phyloP scores from a whole-genome alignment of 352 stramenopile species.

The Peronospora farinosa region DNA sequence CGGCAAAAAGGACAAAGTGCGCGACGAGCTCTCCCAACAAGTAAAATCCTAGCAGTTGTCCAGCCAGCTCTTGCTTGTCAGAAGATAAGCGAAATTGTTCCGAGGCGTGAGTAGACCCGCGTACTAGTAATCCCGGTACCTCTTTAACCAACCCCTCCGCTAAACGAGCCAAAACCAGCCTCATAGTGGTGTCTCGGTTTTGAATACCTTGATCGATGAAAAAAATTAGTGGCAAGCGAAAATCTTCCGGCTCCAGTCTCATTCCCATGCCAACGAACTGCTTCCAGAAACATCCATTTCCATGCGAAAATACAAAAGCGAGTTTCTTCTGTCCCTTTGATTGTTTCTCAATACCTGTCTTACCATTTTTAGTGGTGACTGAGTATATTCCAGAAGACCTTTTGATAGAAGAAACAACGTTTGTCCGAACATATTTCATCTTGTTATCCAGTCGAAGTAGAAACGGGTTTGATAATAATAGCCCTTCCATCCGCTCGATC shows the following conservation, averaged over 20 bases:
- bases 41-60: conserved; percentile 41
- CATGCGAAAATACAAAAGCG: conserved; percentile 33
- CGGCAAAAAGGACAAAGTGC: conserved; percentile 45
- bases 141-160: conserved; percentile 26
- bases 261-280: conserved; percentile 44
- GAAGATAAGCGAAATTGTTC: neutral
- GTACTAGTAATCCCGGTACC: conserved; percentile 31
- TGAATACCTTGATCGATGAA: conserved; percentile 20
- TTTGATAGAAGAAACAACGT: conserved; percentile 38
- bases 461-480: conserved; percentile 41
- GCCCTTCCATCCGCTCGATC: conserved; percentile 48
- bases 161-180: conserved; percentile 37
- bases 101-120: conserved; percentile 1
- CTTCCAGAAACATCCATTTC: conserved; percentile 34
- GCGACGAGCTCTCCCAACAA: conserved; percentile 59
- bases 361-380: conserved; percentile 4
- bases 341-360: conserved; percentile 1
- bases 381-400: conserved; percentile 1
- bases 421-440: conserved; percentile 38
- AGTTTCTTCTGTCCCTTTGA: conserved; percentile 22
- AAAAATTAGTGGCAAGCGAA: conserved; percentile 43
- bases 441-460: conserved; percentile 68
- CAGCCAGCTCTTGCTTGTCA: conserved; percentile 18
- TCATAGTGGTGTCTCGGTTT: conserved; percentile 26
- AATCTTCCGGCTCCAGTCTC: conserved; percentile 35